Conservation (phyloP, 2,329 filamentous ascomycete genomes). For the Talaromyces albobiverticillius region DNA sequence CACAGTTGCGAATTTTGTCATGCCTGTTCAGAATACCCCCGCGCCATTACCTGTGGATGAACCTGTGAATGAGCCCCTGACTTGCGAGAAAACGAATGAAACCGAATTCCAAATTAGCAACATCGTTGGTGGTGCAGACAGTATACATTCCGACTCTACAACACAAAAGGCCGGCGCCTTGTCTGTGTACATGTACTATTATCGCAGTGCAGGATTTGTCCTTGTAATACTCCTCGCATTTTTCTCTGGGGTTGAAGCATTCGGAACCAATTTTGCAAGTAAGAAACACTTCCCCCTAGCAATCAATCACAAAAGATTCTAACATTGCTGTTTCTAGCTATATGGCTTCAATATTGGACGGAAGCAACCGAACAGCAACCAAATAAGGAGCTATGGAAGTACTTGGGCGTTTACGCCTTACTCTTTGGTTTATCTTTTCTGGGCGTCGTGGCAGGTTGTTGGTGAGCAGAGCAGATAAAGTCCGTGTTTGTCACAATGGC, state of each 20-base stretch:
- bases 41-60: not conserved
- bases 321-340: not conserved
- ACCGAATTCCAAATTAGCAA: not conserved
- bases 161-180: conserved; percentile 33
- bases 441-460: not conserved
- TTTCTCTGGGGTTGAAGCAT: conserved; percentile 33
- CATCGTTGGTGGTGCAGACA: not conserved
- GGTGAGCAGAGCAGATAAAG: not conserved
- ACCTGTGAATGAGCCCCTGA: not conserved
- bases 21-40: not conserved
- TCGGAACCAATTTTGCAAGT: conserved; percentile 40
- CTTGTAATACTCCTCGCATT: conserved; percentile 33
- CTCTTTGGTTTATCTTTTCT: conserved; percentile 1
- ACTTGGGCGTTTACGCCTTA: conserved; percentile 6
- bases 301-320: not conserved
- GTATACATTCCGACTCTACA: not conserved
- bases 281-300: conserved; percentile 13
- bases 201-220: conserved; percentile 35
- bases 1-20: not conserved
- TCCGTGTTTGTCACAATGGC: not conserved
- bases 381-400: conserved; percentile 1
- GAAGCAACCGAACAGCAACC: conserved; percentile 3
- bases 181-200: conserved; percentile 41
- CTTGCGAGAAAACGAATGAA: not conserved
- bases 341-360: conserved; percentile 10